Base-by-base conservation (phyloP, 2,329 filamentous ascomycete species). In the Bipolaris sorokiniana region DNA sequence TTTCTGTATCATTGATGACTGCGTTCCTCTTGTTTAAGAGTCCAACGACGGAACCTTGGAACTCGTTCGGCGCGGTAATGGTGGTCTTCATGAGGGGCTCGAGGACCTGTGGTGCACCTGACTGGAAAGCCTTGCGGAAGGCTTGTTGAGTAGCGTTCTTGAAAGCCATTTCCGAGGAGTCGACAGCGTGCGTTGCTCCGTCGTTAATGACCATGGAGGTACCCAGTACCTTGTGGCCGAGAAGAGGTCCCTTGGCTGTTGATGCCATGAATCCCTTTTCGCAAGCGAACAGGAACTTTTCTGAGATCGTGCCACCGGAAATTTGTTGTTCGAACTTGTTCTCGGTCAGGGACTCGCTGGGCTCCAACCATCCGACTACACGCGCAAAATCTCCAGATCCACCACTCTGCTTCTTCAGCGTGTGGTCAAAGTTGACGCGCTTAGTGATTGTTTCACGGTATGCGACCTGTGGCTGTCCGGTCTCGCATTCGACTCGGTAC, bases 21-120 rank as follows among this genome's bases (percentile, higher is more conserved):
- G 94, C 92, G 72, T 92, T 95, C 63, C 95, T 88, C 87, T 99
- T 99, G 83, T 98, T 99, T 81, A 99, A 84, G 48, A 99, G 81
- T 70, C 92, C 93, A 54, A 98, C 91, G 64, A 99, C 90, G 75
- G 92, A 93, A 74, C 95, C 95, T 80, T 99, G 95, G 83, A 98
- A 99, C 82, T 99, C 95, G 72, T 90, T 92, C 45, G 95, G 95
- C 0, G 95, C 93, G 31, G 92, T 97, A 71, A 99, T 92, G 59
- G 92, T 93, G 0, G 92, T 97, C 85, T 97, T 98, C 95, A 99
- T 99, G 52, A 99, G 81, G 5, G 95, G 95, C 79, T 99, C 95
- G 34, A 99, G 86, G 9, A 99, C 88, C 69, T 91, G 86, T 2
- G 94, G 93, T 50, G 88, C 86, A 33, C 89, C 91, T 11, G 90